Evolutionary conservation across 2,329 filamentous ascomycete genomes (phyloP).

Genomic region (Colletotrichum noveboracense): DNA sequence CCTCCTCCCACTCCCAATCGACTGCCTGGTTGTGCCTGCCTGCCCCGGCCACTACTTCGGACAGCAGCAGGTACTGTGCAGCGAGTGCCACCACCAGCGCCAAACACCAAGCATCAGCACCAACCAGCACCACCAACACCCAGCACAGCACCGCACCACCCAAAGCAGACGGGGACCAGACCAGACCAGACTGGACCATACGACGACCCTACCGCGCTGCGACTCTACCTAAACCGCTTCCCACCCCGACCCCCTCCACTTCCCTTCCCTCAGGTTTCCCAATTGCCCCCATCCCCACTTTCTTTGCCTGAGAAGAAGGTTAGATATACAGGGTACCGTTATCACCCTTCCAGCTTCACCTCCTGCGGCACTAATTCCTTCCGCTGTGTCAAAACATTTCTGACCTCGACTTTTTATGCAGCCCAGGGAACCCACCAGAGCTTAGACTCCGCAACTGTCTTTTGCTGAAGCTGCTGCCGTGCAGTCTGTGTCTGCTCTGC

Average conservation of each 20-base stretch:
- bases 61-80: not conserved
- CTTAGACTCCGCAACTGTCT: conserved; percentile 19
- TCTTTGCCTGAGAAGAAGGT: conserved; percentile 21
- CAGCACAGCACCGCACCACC: not conserved
- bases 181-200: conserved; percentile 1
- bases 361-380: conserved; percentile 42
- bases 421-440: conserved; percentile 30
- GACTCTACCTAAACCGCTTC: conserved; percentile 15
- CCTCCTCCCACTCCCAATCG: not conserved
- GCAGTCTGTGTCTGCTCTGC: not conserved
- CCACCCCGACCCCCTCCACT: conserved; percentile 21
- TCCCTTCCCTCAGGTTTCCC: conserved; percentile 22
- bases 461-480: conserved; percentile 8
- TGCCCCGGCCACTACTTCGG: not conserved
- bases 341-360: conserved; percentile 29
- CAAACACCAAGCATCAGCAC: not conserved
- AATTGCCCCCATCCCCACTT: conserved; percentile 22
- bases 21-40: not conserved
- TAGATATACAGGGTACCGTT: conserved; percentile 23
- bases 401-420: conserved; percentile 38
- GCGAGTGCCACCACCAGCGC: not conserved
- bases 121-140: not conserved
- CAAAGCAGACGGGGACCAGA: not conserved
- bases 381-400: conserved; percentile 43
- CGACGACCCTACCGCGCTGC: conserved; percentile 13